Base-by-base conservation (phyloP, 2,329 filamentous ascomycete genomes). In the Colletotrichum godetiae region DNA sequence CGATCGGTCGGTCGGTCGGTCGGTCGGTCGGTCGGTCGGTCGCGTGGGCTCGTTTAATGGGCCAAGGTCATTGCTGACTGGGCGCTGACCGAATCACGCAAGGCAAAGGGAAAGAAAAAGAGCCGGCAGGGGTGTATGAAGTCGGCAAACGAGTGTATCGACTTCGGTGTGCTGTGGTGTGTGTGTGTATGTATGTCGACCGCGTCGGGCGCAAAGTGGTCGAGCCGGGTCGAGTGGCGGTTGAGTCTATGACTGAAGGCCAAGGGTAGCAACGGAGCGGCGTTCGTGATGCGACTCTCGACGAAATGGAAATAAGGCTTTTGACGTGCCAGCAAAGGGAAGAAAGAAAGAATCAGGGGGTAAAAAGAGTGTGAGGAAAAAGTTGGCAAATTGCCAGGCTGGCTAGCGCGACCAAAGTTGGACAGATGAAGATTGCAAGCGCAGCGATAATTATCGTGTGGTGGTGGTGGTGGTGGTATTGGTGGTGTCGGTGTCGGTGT, bases 51-150 rank as follows among this genome's bases (percentile, higher is more conserved):
- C 62, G 52, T 75, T 49, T 66, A 79, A 76, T 58, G 75, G 76
- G 76, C 75, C 78, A 73, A 74, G 77, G 73, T 75, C 75, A 78
- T 77, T 76, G 79, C 77, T 73, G 70, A 71, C 66, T 61, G 72
- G 62, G 52, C 22, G 62, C 29, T 55, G 57, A 63, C 67, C 46
- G 33, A 64, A 63, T 59, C 68, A 35, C 61, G 62, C 72, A 53
- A 33, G 24, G 29, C 60, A 61, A 27, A 73, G 57, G 53, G 58
- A 53, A 62, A 52, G 62, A 63, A 60, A 63, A 60, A 49, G 24
- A 35, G 49, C 8, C 63, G 57, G 46, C 60, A 57, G 56, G 53
- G 22, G 37, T 6, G n/a, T 52, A 52, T n/a, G 22, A 55, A 55
- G 33, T 46, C 22, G 46, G 29, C 42, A 64, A 73, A 66, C 29